Percentiles rank a stretch among this genome's conserved stretches.
Evolutionary conservation across 192 early-diverging fungal genomes (phyloP).

Genomic region (Backusella parvicylindrica): DNA sequence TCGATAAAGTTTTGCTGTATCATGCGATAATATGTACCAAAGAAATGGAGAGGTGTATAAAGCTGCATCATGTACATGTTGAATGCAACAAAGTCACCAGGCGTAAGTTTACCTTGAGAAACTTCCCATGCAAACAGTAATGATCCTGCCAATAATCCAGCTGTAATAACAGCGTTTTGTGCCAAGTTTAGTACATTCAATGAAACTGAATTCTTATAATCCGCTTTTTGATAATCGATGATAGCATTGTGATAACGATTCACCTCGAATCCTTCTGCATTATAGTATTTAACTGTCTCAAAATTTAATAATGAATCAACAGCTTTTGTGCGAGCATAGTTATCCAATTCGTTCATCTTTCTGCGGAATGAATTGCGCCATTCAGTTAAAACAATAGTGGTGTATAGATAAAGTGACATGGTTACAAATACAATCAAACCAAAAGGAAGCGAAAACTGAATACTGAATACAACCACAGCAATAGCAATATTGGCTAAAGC

Average conservation of each 20-base stretch:
- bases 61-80: conserved; percentile 88
- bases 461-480: conserved; percentile 75
- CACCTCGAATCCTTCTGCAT: conserved; percentile 82
- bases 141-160: conserved; percentile 77
- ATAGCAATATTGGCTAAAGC: conserved; percentile 81
- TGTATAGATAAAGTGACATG: conserved; percentile 78
- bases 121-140: conserved; percentile 83
- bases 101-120: conserved; percentile 59
- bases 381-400: conserved; percentile 83
- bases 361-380: conserved; percentile 81
- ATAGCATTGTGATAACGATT: conserved; percentile 78
- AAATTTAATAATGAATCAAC: conserved; percentile 96
- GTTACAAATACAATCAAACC: conserved; percentile 81
- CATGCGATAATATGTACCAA: conserved; percentile 91
- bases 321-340: conserved; percentile 75
- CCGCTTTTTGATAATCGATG: conserved; percentile 74
- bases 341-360: conserved; percentile 81
- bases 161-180: conserved; percentile 85
- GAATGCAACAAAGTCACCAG: conserved; percentile 87
- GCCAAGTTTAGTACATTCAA: conserved; percentile 80
- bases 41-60: conserved; percentile 83
- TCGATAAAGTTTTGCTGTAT: conserved; percentile 93
- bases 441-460: conserved; percentile 66
- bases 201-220: conserved; percentile 70
- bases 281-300: conserved; percentile 98